Base-by-base conservation (phyloP, 1,284 basidiomycete species). In the Pyrrhoderma noxium region DNA sequence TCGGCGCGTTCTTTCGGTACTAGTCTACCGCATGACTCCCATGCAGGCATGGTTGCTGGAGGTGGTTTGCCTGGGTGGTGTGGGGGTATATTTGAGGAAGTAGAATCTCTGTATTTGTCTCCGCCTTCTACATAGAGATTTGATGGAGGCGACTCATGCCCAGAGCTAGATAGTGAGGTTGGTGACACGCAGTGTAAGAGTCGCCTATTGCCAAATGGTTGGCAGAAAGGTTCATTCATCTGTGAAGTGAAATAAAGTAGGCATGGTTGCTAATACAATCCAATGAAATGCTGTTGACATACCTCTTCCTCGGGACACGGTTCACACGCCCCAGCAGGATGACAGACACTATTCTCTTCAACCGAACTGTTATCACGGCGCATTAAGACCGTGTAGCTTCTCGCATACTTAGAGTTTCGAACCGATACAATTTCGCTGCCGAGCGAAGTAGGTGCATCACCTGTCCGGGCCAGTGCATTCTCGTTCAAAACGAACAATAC, bases 1-100 rank as follows among this genome's bases (percentile, higher is more conserved):
- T 91, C 88, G 3, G 78, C 83, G 44, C 83, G 79, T 66, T 95
- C 91, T 57, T 79, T 74, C 35, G 72, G 68, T 38, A 87, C 71
- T 25, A 92, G 87, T 53, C 89, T 88, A 3, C 92, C 92, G 61
- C 92, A 95, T 2, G 89, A 81, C 62, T 91, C 85, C 89, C 89
- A 95, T 2, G 90, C 90, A 2, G 85, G 82, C 8, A 52, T 34
- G 18, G 50, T 35, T 1, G 79, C 81, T 65, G 90, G 87, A 22
- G 85, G 86, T 45, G 23, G 56, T 53, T 27, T 57, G 23, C 49
- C 49, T 44, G 48, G 52, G 34, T 53, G 40, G 23, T 37, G 22
- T n/a, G 49, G 56, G 45, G 48, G 36, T 49, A 57, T 56, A 56
- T 55, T 54, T 38, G 53, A 47, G 56, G 57, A 63, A 49, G 56